Conservation (phyloP, 345 rosid species). For the Eucalyptus microcorys region DNA sequence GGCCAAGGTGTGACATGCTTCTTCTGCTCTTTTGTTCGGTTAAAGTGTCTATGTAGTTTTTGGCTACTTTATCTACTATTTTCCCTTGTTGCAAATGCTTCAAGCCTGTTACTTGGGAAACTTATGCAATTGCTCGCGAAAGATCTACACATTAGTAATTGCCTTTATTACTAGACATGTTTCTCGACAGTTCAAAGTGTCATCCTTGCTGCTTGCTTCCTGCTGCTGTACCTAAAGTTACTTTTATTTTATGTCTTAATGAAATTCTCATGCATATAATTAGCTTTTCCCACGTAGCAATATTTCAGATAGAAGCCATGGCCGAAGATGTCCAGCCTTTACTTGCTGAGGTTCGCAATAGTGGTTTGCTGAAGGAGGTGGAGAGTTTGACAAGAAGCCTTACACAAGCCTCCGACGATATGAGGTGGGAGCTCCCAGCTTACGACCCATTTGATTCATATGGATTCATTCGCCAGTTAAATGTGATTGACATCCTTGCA, state of each 20-base stretch:
- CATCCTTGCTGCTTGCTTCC: background rate
- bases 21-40: background rate
- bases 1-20: slow-evolving; percentile 50
- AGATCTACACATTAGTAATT: background rate
- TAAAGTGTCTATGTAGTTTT: background rate
- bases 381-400: slow-evolving; percentile 77
- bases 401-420: slow-evolving; percentile 76
- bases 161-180: background rate
- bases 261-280: background rate
- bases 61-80: background rate
- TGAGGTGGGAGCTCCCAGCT: slow-evolving; percentile 38
- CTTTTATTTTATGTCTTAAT: slow-evolving; percentile 31
- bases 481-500: background rate
- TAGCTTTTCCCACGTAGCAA: background rate
- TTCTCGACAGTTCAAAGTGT: background rate
- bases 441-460: background rate
- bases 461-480: background rate
- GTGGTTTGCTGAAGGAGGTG: slow-evolving; percentile 85
- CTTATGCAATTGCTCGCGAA: background rate
- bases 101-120: background rate
- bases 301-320: slow-evolving; percentile 92
- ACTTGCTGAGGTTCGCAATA: slow-evolving; percentile 75
- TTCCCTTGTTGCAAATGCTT: background rate
- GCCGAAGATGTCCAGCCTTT: slow-evolving; percentile 96
- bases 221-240: background rate